Percentiles rank a stretch among this genome's conserved stretches.
These are phyloP conservation scores for Ormosia semicastrata DNA, from an alignment of 306 rosid genomes.

Conservation along the genomic window DNA sequence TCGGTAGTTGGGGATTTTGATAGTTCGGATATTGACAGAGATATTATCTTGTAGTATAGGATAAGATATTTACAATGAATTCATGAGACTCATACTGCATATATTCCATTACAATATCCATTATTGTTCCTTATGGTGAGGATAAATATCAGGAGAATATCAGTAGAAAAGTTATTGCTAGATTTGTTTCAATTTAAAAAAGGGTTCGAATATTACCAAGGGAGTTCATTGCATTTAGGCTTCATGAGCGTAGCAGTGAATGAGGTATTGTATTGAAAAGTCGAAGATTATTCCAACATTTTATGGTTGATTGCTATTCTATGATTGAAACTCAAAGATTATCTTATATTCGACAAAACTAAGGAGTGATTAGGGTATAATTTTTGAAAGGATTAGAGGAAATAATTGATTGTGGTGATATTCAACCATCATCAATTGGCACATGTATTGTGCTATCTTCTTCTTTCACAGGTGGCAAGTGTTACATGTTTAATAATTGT, in stretches of 20 bases:
- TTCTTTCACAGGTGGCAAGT: too few relatives aligned
- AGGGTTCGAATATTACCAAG: too few relatives aligned
- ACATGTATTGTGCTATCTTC: too few relatives aligned
- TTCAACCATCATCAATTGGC: too few relatives aligned
- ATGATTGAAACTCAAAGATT: not conserved
- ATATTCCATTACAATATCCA: not conserved
- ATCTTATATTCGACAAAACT: not conserved
- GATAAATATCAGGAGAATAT: not conserved
- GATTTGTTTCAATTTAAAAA: too few relatives aligned
- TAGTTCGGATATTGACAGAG: too few relatives aligned
- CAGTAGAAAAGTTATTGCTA: not conserved
- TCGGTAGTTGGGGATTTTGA: too few relatives aligned
- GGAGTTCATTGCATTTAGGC: not conserved
- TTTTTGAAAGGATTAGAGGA: not conserved
- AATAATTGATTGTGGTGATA: not conserved
- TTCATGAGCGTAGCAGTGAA: too few relatives aligned
- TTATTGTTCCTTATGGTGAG: not conserved
- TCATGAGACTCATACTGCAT: not conserved
- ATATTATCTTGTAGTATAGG: too few relatives aligned
- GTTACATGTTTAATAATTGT: not conserved
- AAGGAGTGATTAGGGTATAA: not conserved
- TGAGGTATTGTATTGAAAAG: too few relatives aligned
- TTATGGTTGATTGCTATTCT: not conserved
- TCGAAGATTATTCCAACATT: too few relatives aligned
- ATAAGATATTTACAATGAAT: not conserved